Evolutionary conservation across 139 green algal species (phyloP).

Genomic region (Chlamydomonas eustigma): DNA sequence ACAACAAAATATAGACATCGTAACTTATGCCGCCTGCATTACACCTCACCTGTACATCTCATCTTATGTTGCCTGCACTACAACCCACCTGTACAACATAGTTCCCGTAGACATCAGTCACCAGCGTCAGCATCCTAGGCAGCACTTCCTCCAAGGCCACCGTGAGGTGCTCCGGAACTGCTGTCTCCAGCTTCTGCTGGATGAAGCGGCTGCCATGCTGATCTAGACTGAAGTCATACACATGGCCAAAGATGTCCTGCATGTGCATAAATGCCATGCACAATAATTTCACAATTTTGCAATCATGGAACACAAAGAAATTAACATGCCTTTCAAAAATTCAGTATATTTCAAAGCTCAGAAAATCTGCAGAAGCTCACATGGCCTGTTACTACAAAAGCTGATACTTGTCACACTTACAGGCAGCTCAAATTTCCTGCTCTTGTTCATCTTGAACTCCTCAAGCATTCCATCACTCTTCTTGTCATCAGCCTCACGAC

Average conservation of each 20-base stretch:
- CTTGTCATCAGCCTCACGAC: not conserved
- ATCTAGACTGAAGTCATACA: constrained; percentile 79
- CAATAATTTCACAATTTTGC: too few relatives aligned
- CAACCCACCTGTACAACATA: constrained; percentile 61
- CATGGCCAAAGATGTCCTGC: constrained; percentile 65
- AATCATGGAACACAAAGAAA: too few relatives aligned
- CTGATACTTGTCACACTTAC: not conserved
- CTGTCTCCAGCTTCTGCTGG: constrained; percentile 80
- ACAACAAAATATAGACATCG: too few relatives aligned
- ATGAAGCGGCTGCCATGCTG: constrained; percentile 90
- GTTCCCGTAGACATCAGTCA: constrained; percentile 89
- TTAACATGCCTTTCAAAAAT: too few relatives aligned
- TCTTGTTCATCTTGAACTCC: constrained; percentile 24
- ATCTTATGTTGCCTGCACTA: too few relatives aligned
- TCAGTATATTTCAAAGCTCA: too few relatives aligned
- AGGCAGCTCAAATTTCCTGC: not conserved
- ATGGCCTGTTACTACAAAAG: too few relatives aligned
- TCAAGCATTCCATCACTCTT: constrained; percentile 9
- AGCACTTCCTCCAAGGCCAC: constrained; percentile 64
- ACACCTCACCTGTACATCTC: too few relatives aligned
- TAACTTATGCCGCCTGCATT: too few relatives aligned
- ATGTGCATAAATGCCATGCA: too few relatives aligned
- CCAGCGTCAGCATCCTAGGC: constrained; percentile 57
- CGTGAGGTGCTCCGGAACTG: constrained; percentile 48
- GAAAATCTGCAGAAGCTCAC: too few relatives aligned